Evolutionary conservation across 2,329 filamentous ascomycete species (phyloP).

Genomic region (Scedosporium boydii): DNA sequence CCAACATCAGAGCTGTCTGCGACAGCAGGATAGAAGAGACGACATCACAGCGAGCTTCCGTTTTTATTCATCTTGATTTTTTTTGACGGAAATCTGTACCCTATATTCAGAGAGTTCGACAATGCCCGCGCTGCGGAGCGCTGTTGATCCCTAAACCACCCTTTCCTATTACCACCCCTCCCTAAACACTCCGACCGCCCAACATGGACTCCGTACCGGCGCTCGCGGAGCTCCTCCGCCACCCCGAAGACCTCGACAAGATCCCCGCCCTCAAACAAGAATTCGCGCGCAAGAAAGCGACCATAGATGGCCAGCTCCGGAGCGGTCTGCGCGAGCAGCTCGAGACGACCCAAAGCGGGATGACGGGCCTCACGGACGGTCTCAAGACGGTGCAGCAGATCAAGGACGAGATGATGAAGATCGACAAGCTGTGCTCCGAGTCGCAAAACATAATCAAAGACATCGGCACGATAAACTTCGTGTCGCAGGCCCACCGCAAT

Average conservation of each 20-base stretch:
- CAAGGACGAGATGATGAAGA: slow-evolving; percentile 98
- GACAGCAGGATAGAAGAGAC: not conserved
- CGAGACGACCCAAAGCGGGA: slow-evolving; percentile 87
- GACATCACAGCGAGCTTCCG: not conserved
- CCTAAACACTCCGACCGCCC: slow-evolving; percentile 6
- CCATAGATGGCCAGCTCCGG: slow-evolving; percentile 83
- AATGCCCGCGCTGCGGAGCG: not conserved
- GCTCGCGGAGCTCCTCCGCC: slow-evolving; percentile 85
- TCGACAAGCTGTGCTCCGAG: slow-evolving; percentile 94
- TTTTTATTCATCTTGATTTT: not conserved
- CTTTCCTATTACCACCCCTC: not conserved
- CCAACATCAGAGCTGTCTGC: not conserved
- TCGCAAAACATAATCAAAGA: slow-evolving; percentile 96
- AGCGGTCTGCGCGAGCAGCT: slow-evolving; percentile 85
- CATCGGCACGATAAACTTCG: slow-evolving; percentile 84
- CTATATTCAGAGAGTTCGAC: not conserved
- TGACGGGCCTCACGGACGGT: slow-evolving; percentile 78
- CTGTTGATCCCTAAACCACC: not conserved
- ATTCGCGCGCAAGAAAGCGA: slow-evolving; percentile 87
- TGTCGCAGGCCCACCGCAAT: slow-evolving; percentile 91
- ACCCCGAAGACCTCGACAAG: slow-evolving; percentile 96
- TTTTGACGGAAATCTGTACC: not conserved
- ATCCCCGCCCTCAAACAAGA: slow-evolving; percentile 82
- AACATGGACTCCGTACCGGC: slow-evolving; percentile 63
- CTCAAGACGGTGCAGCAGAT: slow-evolving; percentile 87